These are phyloP conservation scores for Sclerotinia subarctica DNA, from an alignment of 2,329 filamentous ascomycete genomes.

Conservation along the genomic window DNA sequence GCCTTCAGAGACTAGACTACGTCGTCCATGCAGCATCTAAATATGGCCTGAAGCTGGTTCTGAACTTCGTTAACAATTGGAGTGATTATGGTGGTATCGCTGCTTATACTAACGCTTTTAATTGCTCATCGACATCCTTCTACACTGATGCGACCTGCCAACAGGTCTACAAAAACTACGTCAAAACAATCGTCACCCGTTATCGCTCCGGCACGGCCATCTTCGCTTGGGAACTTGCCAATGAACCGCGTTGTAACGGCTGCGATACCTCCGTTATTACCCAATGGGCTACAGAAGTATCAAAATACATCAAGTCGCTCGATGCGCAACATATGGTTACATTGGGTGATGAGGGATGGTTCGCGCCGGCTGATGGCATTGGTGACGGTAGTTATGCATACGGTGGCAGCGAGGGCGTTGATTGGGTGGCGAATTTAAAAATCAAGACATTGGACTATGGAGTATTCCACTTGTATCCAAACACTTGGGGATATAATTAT, in stretches of 20 bases:
- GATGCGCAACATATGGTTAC: conserved; percentile 60
- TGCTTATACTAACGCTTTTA: conserved; percentile 55
- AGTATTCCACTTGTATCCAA: conserved; percentile 52
- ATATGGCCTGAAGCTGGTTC: conserved; percentile 58
- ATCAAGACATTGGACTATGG: conserved; percentile 51
- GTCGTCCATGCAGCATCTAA: conserved; percentile 58
- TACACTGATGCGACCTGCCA: conserved; percentile 54
- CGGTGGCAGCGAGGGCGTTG: conserved; percentile 44
- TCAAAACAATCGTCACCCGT: conserved; percentile 55
- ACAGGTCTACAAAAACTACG: conserved; percentile 55
- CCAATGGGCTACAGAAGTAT: conserved; percentile 57
- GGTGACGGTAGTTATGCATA: conserved; percentile 47
- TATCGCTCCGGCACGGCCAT: conserved; percentile 58
- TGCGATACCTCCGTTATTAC: conserved; percentile 57
- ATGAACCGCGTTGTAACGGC: conserved; percentile 62
- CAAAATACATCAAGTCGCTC: conserved; percentile 60
- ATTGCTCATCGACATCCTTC: conserved; percentile 51
- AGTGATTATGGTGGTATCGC: conserved; percentile 62
- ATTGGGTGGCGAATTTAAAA: conserved; percentile 48
- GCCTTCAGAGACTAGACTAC: conserved; percentile 62
- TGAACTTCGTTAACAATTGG: conserved; percentile 67
- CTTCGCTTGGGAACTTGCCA: conserved; percentile 66
- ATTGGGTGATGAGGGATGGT: conserved; percentile 62
- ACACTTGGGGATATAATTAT: conserved; percentile 42
- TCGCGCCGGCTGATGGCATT: conserved; percentile 40